phyloP scores from a whole-genome alignment of 169 alveolate species.

The Eimeria praecox region DNA sequence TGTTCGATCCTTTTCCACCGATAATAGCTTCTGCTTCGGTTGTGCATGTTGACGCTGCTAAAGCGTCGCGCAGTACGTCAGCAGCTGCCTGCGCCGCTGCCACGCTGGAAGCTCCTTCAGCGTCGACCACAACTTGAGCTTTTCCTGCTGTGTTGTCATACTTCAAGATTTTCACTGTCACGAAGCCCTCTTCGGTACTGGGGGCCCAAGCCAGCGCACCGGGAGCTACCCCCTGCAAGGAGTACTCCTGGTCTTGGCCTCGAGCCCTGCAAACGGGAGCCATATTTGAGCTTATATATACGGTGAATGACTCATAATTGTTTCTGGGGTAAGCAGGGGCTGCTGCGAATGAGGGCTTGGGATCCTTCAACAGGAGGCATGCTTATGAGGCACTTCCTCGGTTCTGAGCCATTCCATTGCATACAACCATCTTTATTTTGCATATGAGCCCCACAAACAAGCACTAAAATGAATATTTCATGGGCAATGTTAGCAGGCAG shows the following conservation, averaged over 20 bases:
- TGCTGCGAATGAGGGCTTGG: not conserved
- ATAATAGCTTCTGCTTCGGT: not conserved
- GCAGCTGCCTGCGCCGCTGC: constrained; percentile 69
- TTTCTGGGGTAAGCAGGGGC: not conserved
- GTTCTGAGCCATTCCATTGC: not conserved
- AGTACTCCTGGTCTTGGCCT: not conserved
- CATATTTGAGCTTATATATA: not conserved
- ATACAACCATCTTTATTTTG: not conserved
- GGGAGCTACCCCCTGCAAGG: not conserved
- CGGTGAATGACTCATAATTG: not conserved
- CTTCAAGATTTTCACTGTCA: constrained; percentile 9
- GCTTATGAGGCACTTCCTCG: not conserved
- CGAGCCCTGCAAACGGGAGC: not conserved
- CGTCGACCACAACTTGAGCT: constrained; percentile 25
- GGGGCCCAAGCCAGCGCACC: constrained; percentile 45
- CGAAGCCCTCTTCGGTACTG: constrained; percentile 58
- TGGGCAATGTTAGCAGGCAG: not conserved
- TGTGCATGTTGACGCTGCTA: not conserved
- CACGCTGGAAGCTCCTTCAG: constrained; percentile 24
- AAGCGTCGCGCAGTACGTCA: not conserved
- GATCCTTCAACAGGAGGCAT: not conserved
- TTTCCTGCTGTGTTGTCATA: not conserved
- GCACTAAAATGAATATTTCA: not conserved
- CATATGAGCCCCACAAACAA: not conserved
- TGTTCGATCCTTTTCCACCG: not conserved